Conservation (phyloP, 208 protist species). For the Trypanosoma conorhini region DNA sequence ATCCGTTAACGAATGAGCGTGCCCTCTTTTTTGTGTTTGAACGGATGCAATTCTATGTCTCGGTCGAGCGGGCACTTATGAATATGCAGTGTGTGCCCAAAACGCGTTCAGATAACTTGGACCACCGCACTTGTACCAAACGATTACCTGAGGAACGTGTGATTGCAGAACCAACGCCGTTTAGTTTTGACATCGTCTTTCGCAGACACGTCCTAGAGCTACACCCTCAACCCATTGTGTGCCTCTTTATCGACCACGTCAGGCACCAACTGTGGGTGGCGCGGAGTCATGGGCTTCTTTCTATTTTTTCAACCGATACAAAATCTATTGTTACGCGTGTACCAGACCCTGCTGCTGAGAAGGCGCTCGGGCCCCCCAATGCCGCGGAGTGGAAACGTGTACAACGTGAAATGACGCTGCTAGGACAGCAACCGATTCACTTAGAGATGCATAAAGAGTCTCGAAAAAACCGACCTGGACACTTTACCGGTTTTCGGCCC, state of each 20-base stretch:
- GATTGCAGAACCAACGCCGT: constrained; percentile 30
- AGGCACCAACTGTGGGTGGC: constrained; percentile 65
- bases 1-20: constrained; percentile 69
- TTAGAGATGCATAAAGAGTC: constrained; percentile 69
- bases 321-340: constrained; percentile 68
- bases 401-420: constrained; percentile 29
- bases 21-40: constrained; percentile 79
- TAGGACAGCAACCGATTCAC: constrained; percentile 23
- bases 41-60: constrained; percentile 75
- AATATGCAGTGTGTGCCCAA: constrained; percentile 60
- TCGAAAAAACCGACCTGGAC: constrained; percentile 40
- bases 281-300: constrained; percentile 74
- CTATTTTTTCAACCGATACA: constrained; percentile 67
- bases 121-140: background rate
- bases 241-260: constrained; percentile 63
- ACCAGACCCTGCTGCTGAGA: constrained; percentile 62
- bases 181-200: constrained; percentile 52
- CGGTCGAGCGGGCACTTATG: constrained; percentile 72
- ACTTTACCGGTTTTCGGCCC: constrained; percentile 57
- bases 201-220: constrained; percentile 55
- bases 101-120: background rate
- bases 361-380: constrained; percentile 48
- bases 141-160: constrained; percentile 27
- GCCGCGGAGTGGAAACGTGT: constrained; percentile 46
- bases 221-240: constrained; percentile 75